Evolutionary conservation across 768 basidiomycete genomes (phyloP), one percentile per base, ranked within the genome.

Genomic region (Mycena belliarum): DNA sequence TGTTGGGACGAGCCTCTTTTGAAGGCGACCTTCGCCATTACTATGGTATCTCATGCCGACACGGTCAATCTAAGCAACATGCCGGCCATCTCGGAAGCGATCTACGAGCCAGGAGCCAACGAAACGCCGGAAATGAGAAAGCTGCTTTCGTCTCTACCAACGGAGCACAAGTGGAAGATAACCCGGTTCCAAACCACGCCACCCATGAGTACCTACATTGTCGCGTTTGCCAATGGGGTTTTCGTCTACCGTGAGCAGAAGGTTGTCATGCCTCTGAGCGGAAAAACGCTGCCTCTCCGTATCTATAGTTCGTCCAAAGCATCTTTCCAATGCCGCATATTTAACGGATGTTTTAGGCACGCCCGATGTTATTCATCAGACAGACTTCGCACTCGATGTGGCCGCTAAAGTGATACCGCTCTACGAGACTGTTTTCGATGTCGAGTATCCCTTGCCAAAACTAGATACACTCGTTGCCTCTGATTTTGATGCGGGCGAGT

Each of bases 1-100:
- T 92, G 88, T 75, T 96, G 92, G 91, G 95, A 97, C 68, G 95
- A 97, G 68, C 96, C 95, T 16, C 79, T 84, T 35, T 78, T 95
- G 64, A 98, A 98, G 71, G 89, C 94, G 0, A 93, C 88, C 3
- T 91, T 88, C 68, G 67, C 81, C 0, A 75, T 94, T 57, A 88
- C 87, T 15, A 78, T 95, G 79, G 79, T 95, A 66, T 91, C 93
- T n/a, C 84, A 86, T 58, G 77, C 75, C 10, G 83, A 85, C 60
- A 88, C 90, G 5, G 83, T 86, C 68, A 90, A 83, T 69, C 75
- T 98, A 59, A 88, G 86, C 75, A 98, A 98, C 75, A 96, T 94
- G 91, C 80, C 91, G 20, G 84, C 80, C 18, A 69, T 78, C 48
- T 86, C 84, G n/a, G 86, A 91, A 64, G 76, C 80, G 49, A 65